phyloP scores from a whole-genome alignment of 257 asterid genomes.

The Scutellaria baicalensis region DNA sequence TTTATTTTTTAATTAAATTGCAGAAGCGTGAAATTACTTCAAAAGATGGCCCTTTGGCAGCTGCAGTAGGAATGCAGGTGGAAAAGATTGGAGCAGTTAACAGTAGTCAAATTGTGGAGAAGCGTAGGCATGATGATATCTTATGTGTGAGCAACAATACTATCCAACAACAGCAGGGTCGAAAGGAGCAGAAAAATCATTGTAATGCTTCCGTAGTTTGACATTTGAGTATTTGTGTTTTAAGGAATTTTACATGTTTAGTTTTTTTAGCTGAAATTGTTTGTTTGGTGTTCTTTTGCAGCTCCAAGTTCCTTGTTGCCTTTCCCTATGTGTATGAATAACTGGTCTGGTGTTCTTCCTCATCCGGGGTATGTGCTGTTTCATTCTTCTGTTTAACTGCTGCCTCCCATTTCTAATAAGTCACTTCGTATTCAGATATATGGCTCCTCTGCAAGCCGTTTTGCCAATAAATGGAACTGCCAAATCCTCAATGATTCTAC shows the following conservation, averaged over 20 bases:
- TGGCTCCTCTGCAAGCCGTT: conserved; percentile 24
- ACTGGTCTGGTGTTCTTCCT: conserved; percentile 42
- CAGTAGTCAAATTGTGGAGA: conserved; percentile 19
- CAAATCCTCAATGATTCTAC: conserved; percentile 25
- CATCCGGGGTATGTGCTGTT: conserved; percentile 34
- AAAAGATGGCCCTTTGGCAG: conserved; percentile 8
- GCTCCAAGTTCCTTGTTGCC: conserved; percentile 30
- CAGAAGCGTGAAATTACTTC: conserved; percentile 23
- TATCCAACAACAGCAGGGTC: conserved; percentile 20
- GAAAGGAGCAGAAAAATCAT: conserved; percentile 32
- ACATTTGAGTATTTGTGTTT: background rate
- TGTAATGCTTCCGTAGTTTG: conserved; percentile 11
- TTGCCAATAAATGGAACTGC: conserved; percentile 28
- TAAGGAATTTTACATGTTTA: background rate
- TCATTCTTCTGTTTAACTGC: conserved; percentile 1
- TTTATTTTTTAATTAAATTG: background rate
- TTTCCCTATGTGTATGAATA: conserved; percentile 24
- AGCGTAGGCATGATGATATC: conserved; percentile 14
- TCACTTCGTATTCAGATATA: conserved; percentile 26
- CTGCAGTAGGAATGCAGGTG: conserved; percentile 8
- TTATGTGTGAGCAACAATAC: conserved; percentile 6
- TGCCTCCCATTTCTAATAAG: conserved; percentile 6
- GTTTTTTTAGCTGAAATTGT: background rate
- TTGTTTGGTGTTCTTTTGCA: conserved; percentile 19
- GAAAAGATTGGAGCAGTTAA: conserved; percentile 6